phyloP scores from a whole-genome alignment of 257 asterid species.

The Solanum corneliomulleri region DNA sequence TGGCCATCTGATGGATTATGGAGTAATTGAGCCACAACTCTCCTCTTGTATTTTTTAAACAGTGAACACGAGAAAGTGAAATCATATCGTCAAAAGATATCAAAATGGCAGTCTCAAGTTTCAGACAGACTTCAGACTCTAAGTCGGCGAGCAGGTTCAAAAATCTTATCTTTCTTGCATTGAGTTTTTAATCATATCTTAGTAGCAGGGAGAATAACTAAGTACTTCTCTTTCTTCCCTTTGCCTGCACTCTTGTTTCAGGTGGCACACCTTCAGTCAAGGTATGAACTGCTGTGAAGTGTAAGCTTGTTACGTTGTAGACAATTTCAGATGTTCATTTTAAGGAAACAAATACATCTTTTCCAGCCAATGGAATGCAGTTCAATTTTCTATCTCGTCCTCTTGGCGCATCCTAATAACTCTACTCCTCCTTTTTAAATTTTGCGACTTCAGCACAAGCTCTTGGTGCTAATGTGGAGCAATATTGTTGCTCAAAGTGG shows the following conservation, averaged over 20 bases:
- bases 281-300: constrained; percentile 61
- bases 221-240: not conserved
- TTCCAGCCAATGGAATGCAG: not conserved
- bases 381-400: not conserved
- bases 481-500: not conserved
- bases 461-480: not conserved
- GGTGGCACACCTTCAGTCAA: constrained; percentile 57
- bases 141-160: constrained; percentile 61
- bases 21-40: not conserved
- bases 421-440: not conserved
- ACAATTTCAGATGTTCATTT: not conserved
- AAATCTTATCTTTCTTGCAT: not conserved
- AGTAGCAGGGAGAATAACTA: not conserved
- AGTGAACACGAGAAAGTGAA: constrained; percentile 93
- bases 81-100: constrained; percentile 67
- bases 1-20: not conserved
- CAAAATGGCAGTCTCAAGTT: constrained; percentile 80
- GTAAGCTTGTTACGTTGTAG: constrained; percentile 26
- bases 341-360: not conserved
- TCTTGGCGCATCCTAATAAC: not conserved
- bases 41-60: constrained; percentile 14
- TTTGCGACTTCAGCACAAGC: not conserved
- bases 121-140: constrained; percentile 69
- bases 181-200: not conserved
- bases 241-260: constrained; percentile 7